Conservation (phyloP, 805 yeast genomes). For the Metschnikowia henanensis region DNA sequence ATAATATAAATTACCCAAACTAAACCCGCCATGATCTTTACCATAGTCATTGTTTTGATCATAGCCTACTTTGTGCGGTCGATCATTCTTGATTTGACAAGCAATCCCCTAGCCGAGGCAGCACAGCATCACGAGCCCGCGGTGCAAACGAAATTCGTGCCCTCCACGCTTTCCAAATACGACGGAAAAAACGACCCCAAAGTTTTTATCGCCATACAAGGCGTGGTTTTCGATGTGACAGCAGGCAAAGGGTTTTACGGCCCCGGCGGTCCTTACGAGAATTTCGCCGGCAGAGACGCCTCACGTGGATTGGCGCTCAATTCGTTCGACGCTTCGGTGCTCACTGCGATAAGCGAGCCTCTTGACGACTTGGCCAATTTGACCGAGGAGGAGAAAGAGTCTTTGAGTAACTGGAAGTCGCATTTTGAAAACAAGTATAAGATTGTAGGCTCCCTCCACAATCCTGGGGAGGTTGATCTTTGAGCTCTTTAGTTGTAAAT, state of each 20-base stretch:
- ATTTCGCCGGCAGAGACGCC: constrained; percentile 96
- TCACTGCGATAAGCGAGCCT: constrained; percentile 73
- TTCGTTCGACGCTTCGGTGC: constrained; percentile 69
- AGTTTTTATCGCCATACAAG: constrained; percentile 84
- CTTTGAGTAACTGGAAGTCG: constrained; percentile 82
- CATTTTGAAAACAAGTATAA: constrained; percentile 83
- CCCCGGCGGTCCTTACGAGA: constrained; percentile 92
- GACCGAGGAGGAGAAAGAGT: constrained; percentile 54
- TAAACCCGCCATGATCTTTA: constrained; percentile 25
- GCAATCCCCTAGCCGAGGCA: constrained; percentile 30
- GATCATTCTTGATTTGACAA: constrained; percentile 23
- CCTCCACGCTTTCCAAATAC: constrained; percentile 65
- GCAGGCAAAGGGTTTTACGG: constrained; percentile 86
- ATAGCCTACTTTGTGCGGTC: constrained; percentile 32
- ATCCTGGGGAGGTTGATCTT: constrained; percentile 14
- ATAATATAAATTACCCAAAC: no score
- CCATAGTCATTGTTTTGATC: constrained; percentile 32
- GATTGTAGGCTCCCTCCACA: constrained; percentile 68
- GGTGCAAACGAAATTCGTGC: constrained; percentile 65
- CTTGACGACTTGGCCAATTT: constrained; percentile 72
- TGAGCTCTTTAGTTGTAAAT: not conserved
- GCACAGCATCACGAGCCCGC: constrained; percentile 27
- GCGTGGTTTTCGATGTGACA: constrained; percentile 82
- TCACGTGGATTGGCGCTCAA: constrained; percentile 88
- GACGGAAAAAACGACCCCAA: constrained; percentile 80